Evolutionary conservation across 2,329 filamentous ascomycete species (phyloP), one percentile per base, ranked within the genome.

Genomic region (Alternaria metachromatica): DNA sequence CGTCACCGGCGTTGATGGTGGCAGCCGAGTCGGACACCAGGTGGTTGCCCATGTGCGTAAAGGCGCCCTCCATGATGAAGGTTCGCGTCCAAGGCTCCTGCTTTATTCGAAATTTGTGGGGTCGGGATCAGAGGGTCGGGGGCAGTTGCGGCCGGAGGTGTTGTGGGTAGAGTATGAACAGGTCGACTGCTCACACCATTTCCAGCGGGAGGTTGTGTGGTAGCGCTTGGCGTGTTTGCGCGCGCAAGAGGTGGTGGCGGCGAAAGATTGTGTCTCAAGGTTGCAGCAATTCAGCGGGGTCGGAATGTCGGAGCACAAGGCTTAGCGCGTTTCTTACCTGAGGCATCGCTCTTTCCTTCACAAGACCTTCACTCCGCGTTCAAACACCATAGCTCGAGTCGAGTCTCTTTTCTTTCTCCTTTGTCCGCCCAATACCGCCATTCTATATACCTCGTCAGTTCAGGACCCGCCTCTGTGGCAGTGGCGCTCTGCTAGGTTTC

Each of bases 11-110:
- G 76, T 96, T 97, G 81, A 97, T 97, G 66, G 91, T 92, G 64
- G 91, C 90, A 58, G 90, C 92, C 56, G 91, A 93, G 82, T 94
- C 92, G 76, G 92, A 94, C 77, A 96, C 89, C 72, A 94, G 84
- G 82, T 94, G 91, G 83, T 96, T 97, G 75, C 91, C 92, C 76
- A 95, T 88, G 82, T 96, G 91, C 67, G 91, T 95, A 80, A 96
- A 97, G 72, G 93, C 92, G 79, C 91, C 92, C 85, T 96, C 92
- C 92, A 96, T 95, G 72, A 57, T 71, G 65, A 63, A 45, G 56
- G 63, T 62, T 45, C 26, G 58, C 44, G 59, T 57, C 20, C 51
- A 49, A 48, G 50, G 41, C 59, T 58, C 54, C 45, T 55, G 37
- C 9, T 61, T 33, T 20, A 26, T 15, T 41, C 26, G 41, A 62